These are phyloP conservation scores for Penicillium sclerotigenum DNA, from an alignment of 2,329 filamentous ascomycete species.

Conservation along the genomic window DNA sequence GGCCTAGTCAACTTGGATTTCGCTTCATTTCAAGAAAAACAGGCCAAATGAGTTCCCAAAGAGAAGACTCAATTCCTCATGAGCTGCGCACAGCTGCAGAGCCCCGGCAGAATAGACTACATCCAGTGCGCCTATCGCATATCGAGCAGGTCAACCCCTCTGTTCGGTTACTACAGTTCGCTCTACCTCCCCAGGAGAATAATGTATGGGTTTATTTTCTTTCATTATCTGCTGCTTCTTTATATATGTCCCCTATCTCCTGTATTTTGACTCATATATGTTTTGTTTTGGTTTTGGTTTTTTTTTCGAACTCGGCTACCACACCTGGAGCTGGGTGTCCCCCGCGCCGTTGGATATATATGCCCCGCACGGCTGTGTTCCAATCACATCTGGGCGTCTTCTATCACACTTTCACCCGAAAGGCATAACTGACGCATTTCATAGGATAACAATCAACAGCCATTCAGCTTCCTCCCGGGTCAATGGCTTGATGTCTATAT, in stretches of 20 bases:
- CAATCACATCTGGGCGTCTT: neutral
- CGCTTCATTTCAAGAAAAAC: conserved; percentile 1
- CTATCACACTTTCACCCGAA: neutral
- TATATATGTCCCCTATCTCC: neutral
- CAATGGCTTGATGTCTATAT: conserved; percentile 87
- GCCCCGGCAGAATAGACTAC: conserved; percentile 64
- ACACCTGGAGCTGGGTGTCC: neutral
- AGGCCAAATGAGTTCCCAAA: conserved; percentile 29
- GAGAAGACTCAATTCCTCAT: conserved; percentile 51
- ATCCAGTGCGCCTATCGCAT: conserved; percentile 59
- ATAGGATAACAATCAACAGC: conserved; percentile 26
- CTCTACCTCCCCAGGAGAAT: conserved; percentile 53
- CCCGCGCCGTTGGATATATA: neutral
- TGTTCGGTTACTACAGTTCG: conserved; percentile 66
- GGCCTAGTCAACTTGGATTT: neutral
- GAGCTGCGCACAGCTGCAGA: conserved; percentile 71
- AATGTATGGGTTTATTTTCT: conserved; percentile 38
- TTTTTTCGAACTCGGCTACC: neutral
- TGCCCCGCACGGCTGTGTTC: neutral
- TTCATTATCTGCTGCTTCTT: neutral
- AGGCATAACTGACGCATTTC: neutral
- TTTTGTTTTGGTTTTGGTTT: too few species aligned
- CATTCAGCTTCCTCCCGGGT: conserved; percentile 67
- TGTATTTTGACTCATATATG: neutral
- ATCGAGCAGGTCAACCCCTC: conserved; percentile 64